Base-by-base conservation (phyloP, 116 monocot species). In the Cymodocea nodosa region DNA sequence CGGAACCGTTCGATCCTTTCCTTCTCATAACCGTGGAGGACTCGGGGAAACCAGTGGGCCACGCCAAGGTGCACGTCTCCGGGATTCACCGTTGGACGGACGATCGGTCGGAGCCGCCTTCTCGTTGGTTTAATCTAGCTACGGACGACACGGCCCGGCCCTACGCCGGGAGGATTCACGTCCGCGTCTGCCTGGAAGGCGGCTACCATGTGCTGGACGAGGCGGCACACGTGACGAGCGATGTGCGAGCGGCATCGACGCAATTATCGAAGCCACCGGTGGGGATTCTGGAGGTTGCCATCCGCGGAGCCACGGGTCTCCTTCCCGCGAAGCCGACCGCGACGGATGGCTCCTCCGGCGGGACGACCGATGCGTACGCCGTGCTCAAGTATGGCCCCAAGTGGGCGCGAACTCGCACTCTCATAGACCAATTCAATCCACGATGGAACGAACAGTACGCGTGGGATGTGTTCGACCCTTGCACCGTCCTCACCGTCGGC, bases 401-500 rank as follows among this genome's bases (percentile, higher is more conserved):
- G 34, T 93, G 93, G 93, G 89, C 83, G 4, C 85, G 93, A 22
- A 93, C 93, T 0, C 81, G 93, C 4, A 93, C 93, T 49, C 77
- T 93, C 56, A 17, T 85, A 50, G 93, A 89, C 74, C 77, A 85
- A 64, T 93, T 85, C 74, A 93, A 93, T 23, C 89, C 93, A 1
- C 66, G 81, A 15, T 93, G 93, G 93, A 83, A 89, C 79, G 93
- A 93, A 78, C 93, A 93, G 83, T 93, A 93, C 76, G 79, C 83
- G 0, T 93, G 93, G 93, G 93, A 93, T 60, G 93, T 93, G 52
- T 93, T 80, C 75, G 93, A 93, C 67, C 93, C 93, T 5, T 93
- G 93, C 74, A 93, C 93, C 59, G 93, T 88, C 51, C 83, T 93
- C 67, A 84, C 89, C 63, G 72, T 93, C 63, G 89, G 72, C 25